These are phyloP conservation scores for Paramyrothecium sp. DNA, from an alignment of 2,329 filamentous ascomycete genomes.

Conservation along the genomic window DNA sequence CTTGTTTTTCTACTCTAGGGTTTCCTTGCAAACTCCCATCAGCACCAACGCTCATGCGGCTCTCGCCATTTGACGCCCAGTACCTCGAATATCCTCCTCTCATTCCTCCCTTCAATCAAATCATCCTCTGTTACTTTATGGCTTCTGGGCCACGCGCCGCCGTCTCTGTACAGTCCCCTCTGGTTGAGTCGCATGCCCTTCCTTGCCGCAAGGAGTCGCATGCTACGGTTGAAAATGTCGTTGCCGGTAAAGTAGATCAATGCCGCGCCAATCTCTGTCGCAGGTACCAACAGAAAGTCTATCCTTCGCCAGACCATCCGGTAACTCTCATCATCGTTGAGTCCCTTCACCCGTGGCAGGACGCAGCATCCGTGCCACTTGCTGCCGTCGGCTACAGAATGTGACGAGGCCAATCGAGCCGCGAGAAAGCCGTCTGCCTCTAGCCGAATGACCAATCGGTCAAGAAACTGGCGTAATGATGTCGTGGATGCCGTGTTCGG, in stretches of 20 bases:
- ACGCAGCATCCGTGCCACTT: conserved; percentile 90
- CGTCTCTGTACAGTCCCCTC: conserved; percentile 71
- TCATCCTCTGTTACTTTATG: conserved; percentile 65
- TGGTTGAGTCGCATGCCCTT: conserved; percentile 87
- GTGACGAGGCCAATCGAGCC: conserved; percentile 61
- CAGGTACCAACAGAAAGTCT: conserved; percentile 81
- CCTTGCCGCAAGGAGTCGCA: conserved; percentile 75
- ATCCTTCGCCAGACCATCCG: conserved; percentile 71
- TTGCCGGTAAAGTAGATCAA: conserved; percentile 96
- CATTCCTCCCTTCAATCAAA: conserved; percentile 71
- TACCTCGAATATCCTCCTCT: conserved; percentile 77
- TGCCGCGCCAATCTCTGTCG: conserved; percentile 76
- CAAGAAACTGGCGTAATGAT: conserved; percentile 62
- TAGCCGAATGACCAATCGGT: conserved; percentile 61
- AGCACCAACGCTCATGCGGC: conserved; percentile 75
- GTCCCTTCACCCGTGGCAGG: conserved; percentile 47
- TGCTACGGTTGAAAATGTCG: conserved; percentile 88
- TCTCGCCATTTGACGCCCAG: conserved; percentile 83
- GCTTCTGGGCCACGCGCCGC: conserved; percentile 57
- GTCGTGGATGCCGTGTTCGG: conserved; percentile 48
- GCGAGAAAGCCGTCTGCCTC: conserved; percentile 65
- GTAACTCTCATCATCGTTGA: conserved; percentile 27
- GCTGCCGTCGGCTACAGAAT: conserved; percentile 51
- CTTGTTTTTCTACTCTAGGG: no score
- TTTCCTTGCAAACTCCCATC: conserved; percentile 15